A percentile compares a stretch with the other conserved stretches of the same genome.
phyloP scores from a whole-genome alignment of 2,329 filamentous ascomycete species.

The Hymenotorrendiella dingleyae region DNA sequence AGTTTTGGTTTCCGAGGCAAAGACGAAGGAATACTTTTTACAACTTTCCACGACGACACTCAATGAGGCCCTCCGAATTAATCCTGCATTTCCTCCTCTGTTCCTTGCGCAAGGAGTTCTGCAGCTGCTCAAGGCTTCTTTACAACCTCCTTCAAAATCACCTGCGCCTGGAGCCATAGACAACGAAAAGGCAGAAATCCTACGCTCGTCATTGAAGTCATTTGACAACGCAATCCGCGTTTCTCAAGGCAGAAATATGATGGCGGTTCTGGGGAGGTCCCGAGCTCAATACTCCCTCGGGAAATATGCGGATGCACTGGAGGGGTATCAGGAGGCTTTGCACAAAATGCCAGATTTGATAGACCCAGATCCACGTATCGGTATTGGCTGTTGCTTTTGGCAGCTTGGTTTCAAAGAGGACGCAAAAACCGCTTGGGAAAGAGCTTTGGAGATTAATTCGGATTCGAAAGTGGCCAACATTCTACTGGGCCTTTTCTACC shows the following conservation, averaged over 20 bases:
- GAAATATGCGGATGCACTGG: slow-evolving; percentile 76
- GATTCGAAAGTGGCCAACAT: slow-evolving; percentile 88
- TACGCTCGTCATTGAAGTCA: slow-evolving; percentile 81
- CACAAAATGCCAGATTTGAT: slow-evolving; percentile 79
- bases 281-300: slow-evolving; percentile 81
- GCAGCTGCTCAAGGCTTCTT: slow-evolving; percentile 78
- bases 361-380: slow-evolving; percentile 92
- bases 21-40: slow-evolving; percentile 90
- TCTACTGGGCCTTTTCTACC: slow-evolving; percentile 81
- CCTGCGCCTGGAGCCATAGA: slow-evolving; percentile 58
- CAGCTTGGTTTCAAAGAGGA: slow-evolving; percentile 91
- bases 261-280: slow-evolving; percentile 86
- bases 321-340: slow-evolving; percentile 81
- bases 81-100: slow-evolving; percentile 84
- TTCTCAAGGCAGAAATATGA: slow-evolving; percentile 81
- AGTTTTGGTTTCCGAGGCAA: slow-evolving; percentile 61
- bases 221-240: slow-evolving; percentile 90
- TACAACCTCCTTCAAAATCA: slow-evolving; percentile 68
- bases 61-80: slow-evolving; percentile 93
- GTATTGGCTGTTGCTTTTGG: slow-evolving; percentile 96
- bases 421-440: slow-evolving; percentile 84
- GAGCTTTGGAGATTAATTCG: slow-evolving; percentile 72
- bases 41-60: slow-evolving; percentile 84
- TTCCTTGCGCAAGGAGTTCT: slow-evolving; percentile 89
- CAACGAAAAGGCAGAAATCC: slow-evolving; percentile 67